phyloP scores from a whole-genome alignment of 202 grass and related monocot genomes.

The Hordeum pubiflorum region DNA sequence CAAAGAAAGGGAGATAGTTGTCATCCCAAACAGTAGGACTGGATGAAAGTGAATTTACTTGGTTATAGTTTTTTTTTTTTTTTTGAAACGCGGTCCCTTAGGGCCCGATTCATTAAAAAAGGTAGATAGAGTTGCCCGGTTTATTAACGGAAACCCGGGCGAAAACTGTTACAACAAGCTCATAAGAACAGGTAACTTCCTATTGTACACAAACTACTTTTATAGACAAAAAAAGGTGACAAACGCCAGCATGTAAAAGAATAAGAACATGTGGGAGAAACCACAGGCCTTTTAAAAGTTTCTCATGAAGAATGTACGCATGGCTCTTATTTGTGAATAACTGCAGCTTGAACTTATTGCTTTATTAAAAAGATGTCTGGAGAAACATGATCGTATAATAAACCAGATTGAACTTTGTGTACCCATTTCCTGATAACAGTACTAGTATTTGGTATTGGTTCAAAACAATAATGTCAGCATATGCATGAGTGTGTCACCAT shows the following conservation, averaged over 20 bases:
- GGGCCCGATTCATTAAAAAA: too few species aligned
- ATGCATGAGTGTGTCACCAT: not conserved
- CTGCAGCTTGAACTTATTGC: not conserved
- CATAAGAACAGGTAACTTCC: too few species aligned
- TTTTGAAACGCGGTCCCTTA: too few species aligned
- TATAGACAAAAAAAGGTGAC: not conserved
- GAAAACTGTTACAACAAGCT: too few species aligned
- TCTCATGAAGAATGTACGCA: not conserved
- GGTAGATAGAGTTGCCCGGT: too few species aligned
- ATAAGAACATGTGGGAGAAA: not conserved
- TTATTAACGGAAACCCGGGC: too few species aligned
- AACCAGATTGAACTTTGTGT: not conserved
- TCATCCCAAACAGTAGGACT: not conserved
- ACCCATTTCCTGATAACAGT: not conserved
- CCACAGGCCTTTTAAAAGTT: not conserved
- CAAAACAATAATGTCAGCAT: not conserved
- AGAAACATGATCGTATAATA: not conserved
- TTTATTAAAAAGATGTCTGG: not conserved
- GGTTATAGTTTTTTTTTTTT: too few species aligned
- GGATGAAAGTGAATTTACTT: not conserved
- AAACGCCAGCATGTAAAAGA: not conserved
- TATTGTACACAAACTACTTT: not conserved
- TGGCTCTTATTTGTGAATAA: not conserved
- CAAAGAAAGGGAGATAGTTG: constrained; percentile 2
- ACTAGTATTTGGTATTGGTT: not conserved